phyloP scores from a whole-genome alignment of 768 basidiomycete species.

The Kwoniella heveanensis region DNA sequence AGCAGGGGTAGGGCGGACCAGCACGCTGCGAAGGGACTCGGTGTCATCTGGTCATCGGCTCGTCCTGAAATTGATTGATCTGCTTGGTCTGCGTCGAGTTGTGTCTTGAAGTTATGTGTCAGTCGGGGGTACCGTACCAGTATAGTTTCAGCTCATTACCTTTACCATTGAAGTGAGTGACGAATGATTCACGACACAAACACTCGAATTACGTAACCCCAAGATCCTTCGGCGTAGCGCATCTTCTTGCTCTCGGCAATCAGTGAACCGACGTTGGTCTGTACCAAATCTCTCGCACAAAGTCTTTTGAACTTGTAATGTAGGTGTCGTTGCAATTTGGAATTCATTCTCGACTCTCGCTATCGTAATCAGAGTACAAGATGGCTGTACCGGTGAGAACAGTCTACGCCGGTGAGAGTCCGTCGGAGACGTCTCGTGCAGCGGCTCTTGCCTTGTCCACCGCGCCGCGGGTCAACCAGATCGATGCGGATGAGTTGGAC shows the following conservation, averaged over 20 bases:
- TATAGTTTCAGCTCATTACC: too few species aligned
- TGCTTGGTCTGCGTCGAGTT: too few species aligned
- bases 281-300: not conserved
- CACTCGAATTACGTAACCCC: not conserved
- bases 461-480: slow-evolving; percentile 73
- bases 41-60: slow-evolving; percentile 15
- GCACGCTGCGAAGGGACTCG: not conserved
- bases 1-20: not conserved
- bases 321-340: too few species aligned
- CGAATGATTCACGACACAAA: not conserved
- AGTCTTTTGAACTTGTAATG: too few species aligned
- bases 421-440: slow-evolving; percentile 14
- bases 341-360: too few species aligned
- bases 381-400: not conserved
- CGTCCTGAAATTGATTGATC: too few species aligned
- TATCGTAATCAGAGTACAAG: not conserved
- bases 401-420: slow-evolving; percentile 15
- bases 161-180: too few species aligned
- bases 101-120: too few species aligned
- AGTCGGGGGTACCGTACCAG: too few species aligned
- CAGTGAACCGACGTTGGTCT: not conserved
- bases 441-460: not conserved
- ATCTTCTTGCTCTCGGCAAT: slow-evolving; percentile 2
- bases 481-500: slow-evolving; percentile 89
- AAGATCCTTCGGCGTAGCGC: too few species aligned